These are phyloP conservation scores for Trichophyton mentagrophytes DNA, from an alignment of 2,329 filamentous ascomycete genomes.

Conservation along the genomic window DNA sequence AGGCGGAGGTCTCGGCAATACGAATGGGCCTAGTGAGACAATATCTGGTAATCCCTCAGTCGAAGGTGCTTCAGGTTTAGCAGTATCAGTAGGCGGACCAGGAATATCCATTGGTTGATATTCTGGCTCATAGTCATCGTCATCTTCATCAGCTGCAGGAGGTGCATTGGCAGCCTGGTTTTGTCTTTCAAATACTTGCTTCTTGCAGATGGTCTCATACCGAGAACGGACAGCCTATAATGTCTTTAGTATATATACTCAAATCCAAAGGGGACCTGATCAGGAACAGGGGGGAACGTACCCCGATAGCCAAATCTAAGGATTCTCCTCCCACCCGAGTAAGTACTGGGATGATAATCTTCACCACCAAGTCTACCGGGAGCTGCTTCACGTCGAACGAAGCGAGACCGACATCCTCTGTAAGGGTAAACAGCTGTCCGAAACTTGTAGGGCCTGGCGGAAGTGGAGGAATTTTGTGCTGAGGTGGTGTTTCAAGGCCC, in stretches of 20 bases:
- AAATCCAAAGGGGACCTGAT: background rate
- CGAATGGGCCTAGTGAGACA: slow-evolving; percentile 59
- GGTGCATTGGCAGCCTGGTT: slow-evolving; percentile 17
- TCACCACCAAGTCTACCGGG: slow-evolving; percentile 60
- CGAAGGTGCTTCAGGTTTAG: slow-evolving; percentile 65
- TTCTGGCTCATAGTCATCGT: slow-evolving; percentile 88
- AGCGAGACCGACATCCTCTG: slow-evolving; percentile 58
- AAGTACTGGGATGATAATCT: slow-evolving; percentile 69
- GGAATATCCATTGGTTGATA: slow-evolving; percentile 55
- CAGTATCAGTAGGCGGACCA: slow-evolving; percentile 23
- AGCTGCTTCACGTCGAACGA: slow-evolving; percentile 74
- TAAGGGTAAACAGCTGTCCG: slow-evolving; percentile 77
- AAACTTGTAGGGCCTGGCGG: slow-evolving; percentile 63
- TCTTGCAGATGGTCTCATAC: slow-evolving; percentile 26
- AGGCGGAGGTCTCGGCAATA: slow-evolving; percentile 61
- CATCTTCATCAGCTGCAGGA: slow-evolving; percentile 46
- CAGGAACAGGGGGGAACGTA: slow-evolving; percentile 25
- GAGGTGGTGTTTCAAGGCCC: slow-evolving; percentile 38
- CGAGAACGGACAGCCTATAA: slow-evolving; percentile 28
- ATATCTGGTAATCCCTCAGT: slow-evolving; percentile 53
- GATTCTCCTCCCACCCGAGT: slow-evolving; percentile 55
- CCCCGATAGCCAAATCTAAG: slow-evolving; percentile 61
- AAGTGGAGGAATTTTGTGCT: slow-evolving; percentile 53
- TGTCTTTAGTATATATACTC: background rate
- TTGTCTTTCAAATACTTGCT: slow-evolving; percentile 21